Conservation (phyloP, 331 rosid species). For the Pyrus hybrid region DNA sequence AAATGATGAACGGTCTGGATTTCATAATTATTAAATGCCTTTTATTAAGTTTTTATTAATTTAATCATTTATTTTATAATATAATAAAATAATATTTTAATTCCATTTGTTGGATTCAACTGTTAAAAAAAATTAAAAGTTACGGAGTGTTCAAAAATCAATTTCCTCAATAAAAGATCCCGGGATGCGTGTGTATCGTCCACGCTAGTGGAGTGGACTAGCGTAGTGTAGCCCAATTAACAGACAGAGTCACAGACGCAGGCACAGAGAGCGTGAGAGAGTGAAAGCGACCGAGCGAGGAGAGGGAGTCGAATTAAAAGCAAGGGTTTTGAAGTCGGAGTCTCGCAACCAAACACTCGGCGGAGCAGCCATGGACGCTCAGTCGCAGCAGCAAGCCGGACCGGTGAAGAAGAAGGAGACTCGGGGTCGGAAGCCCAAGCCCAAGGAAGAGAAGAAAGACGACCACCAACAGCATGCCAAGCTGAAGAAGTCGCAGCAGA, state of each 20-base stretch:
- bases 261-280: neutral
- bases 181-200: too few species aligned
- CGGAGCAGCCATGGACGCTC: constrained; percentile 49
- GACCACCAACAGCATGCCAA: constrained; percentile 36
- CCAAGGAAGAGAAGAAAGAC: constrained; percentile 74
- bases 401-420: constrained; percentile 88
- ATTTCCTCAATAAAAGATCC: too few species aligned
- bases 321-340: neutral
- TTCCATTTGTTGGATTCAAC: too few species aligned
- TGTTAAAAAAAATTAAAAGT: too few species aligned
- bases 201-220: neutral
- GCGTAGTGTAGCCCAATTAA: neutral
- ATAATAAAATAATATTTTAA: too few species aligned
- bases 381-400: constrained; percentile 21
- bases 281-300: neutral
- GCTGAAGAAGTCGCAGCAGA: constrained; percentile 43
- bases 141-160: too few species aligned
- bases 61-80: too few species aligned
- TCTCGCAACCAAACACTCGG: neutral
- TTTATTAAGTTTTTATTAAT: too few species aligned
- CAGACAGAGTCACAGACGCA: neutral
- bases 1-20: neutral
- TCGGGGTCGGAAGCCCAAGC: constrained; percentile 85
- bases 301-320: neutral
- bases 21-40: too few species aligned